Evolutionary conservation across 2,329 filamentous ascomycete species (phyloP).

Genomic region (Metarhizium robertsii): DNA sequence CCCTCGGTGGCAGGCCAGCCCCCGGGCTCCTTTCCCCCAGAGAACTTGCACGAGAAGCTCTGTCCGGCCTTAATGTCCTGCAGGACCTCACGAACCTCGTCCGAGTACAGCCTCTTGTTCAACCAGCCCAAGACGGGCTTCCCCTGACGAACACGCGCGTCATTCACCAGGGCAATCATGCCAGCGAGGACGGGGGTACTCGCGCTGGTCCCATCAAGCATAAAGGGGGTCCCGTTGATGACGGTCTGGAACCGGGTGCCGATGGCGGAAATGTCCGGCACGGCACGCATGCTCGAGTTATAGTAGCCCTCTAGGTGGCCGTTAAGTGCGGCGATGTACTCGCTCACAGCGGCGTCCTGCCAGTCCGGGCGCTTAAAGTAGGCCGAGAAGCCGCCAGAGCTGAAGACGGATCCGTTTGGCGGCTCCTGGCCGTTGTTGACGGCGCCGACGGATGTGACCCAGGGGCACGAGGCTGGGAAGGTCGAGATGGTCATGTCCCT

Average conservation of each 20-base stretch:
- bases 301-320: conserved; percentile 34
- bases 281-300: conserved; percentile 34
- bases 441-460: conserved; percentile 57
- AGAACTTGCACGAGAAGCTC: conserved; percentile 30
- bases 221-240: conserved; percentile 15
- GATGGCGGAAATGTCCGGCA: conserved; percentile 45
- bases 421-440: conserved; percentile 31
- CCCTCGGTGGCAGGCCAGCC: conserved; percentile 37
- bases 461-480: conserved; percentile 61
- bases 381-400: conserved; percentile 43
- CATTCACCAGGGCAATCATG: conserved; percentile 46
- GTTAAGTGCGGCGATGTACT: conserved; percentile 31
- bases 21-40: conserved; percentile 19
- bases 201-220: conserved; percentile 37
- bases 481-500: conserved; percentile 46
- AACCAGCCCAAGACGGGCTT: conserved; percentile 44
- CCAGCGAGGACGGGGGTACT: conserved; percentile 45
- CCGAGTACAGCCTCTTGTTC: conserved; percentile 38
- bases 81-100: conserved; percentile 24
- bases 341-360: conserved; percentile 31
- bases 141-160: conserved; percentile 37
- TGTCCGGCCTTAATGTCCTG: conserved; percentile 32
- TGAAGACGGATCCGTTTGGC: conserved; percentile 34
- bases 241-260: conserved; percentile 44
- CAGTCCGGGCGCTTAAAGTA: conserved; percentile 37